These are phyloP conservation scores for Trichoderma guizhouense DNA, from an alignment of 2,329 filamentous ascomycete genomes.

Conservation along the genomic window DNA sequence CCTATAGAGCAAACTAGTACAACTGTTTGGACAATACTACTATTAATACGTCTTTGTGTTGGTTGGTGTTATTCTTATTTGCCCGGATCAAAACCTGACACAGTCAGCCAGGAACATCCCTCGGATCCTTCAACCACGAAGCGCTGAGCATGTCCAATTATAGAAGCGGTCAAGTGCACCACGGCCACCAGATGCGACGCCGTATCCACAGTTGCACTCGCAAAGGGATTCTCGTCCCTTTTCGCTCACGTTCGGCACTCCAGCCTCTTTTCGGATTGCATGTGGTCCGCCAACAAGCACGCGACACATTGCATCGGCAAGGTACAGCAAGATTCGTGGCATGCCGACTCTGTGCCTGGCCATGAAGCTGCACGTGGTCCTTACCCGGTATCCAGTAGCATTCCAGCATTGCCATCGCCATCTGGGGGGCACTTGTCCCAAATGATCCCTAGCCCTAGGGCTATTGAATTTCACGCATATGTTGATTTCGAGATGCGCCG, in stretches of 20 bases:
- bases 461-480: neutral
- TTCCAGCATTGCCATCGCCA: neutral
- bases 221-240: neutral
- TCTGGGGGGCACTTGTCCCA: neutral
- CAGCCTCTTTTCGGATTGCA: neutral
- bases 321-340: neutral
- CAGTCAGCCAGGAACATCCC: neutral
- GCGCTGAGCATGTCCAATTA: neutral
- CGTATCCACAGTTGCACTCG: neutral
- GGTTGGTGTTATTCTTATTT: neutral
- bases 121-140: neutral
- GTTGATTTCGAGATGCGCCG: neutral
- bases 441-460: neutral
- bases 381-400: neutral
- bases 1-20: conserved; percentile 17
- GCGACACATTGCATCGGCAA: neutral
- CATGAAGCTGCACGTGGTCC: conserved; percentile 13
- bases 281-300: conserved; percentile 1
- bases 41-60: conserved; percentile 15
- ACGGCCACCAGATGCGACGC: neutral
- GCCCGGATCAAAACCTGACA: neutral
- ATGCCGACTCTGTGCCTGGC: neutral
- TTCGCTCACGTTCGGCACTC: neutral
- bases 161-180: conserved; percentile 1
- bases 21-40: conserved; percentile 20